Conservation (phyloP, 805 yeast genomes). For the Starmerella etchellsii region DNA sequence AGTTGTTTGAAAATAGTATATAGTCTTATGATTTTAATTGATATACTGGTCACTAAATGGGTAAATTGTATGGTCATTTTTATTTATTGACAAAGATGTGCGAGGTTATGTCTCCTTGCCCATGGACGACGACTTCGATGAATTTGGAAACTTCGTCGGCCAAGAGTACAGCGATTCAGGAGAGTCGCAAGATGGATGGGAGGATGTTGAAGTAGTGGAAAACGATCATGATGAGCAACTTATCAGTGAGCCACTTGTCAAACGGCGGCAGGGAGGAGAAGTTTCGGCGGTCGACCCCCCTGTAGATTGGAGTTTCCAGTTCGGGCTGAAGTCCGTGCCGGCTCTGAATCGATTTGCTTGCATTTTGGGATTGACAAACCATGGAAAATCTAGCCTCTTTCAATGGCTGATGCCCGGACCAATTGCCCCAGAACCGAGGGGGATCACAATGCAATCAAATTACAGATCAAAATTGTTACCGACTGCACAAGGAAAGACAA, state of each 20-base stretch:
- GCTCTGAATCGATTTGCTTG: conserved; percentile 62
- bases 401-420: conserved; percentile 32
- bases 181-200: neutral
- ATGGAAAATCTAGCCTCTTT: conserved; percentile 76
- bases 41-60: no score
- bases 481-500: conserved; percentile 41
- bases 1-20: conserved; percentile 9
- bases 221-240: conserved; percentile 42
- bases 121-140: conserved; percentile 21
- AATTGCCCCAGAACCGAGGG: conserved; percentile 20
- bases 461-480: conserved; percentile 50
- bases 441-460: conserved; percentile 49
- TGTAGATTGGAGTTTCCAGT: conserved; percentile 37
- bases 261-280: conserved; percentile 24
- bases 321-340: conserved; percentile 36
- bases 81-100: no score
- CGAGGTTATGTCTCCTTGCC: no score
- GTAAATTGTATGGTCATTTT: neutral
- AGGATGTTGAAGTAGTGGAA: conserved; percentile 33
- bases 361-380: conserved; percentile 64
- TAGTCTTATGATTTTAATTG: neutral
- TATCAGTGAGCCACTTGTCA: conserved; percentile 51
- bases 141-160: conserved; percentile 29
- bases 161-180: conserved; percentile 7
- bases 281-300: conserved; percentile 32